Base-by-base conservation (phyloP, 768 basidiomycete genomes). In the Termitomyces sp. region DNA sequence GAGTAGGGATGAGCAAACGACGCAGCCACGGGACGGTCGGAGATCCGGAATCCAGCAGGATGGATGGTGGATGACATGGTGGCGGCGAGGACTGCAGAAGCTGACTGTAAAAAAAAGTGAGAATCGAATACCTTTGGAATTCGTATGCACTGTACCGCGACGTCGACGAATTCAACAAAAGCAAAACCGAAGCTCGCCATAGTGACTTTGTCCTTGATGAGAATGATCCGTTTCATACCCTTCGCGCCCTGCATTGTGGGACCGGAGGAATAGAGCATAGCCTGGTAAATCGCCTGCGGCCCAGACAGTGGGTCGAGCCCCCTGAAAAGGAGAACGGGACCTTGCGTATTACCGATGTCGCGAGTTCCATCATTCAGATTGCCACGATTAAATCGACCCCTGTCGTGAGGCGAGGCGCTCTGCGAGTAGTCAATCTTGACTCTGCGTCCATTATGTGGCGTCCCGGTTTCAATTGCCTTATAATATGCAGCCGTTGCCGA, bases 381-480 rank as follows among this genome's bases (percentile, higher is more conserved):
- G 55, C 84, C 84, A 62, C 84, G 80, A 47, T 79, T 80, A 49
- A 75, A 64, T 53, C 84, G 81, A 12, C 84, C 82, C 64, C 81
- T 82, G 58, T 88, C 87, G 49, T 85, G 82, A 27, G 88, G 91
- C 30, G 83, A 81, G 27, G 88, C 88, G 62, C 88, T 91, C 74
- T 93, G 86, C 3, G 95, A 94, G 69, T 91, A 99, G 74, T 99
- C 95, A 66, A 99, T 93, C 75, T 96, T 96, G 68, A 96, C 88
- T 63, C 93, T 81, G 49, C 91, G 86, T 13, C 93, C 94, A 63
- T 85, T 88, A 57, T 88, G 88, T 27, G 86, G 83, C 13, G 76
- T 69, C 26, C 89, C 87, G 1, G 82, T 81, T 69, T 91, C 89
- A 53, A 91, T 75, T 7, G 88, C 87, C 63, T 86, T 88, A 72